phyloP scores from a whole-genome alignment of 495 filamentous ascomycete species.

The Talaromyces proteolyticus region DNA sequence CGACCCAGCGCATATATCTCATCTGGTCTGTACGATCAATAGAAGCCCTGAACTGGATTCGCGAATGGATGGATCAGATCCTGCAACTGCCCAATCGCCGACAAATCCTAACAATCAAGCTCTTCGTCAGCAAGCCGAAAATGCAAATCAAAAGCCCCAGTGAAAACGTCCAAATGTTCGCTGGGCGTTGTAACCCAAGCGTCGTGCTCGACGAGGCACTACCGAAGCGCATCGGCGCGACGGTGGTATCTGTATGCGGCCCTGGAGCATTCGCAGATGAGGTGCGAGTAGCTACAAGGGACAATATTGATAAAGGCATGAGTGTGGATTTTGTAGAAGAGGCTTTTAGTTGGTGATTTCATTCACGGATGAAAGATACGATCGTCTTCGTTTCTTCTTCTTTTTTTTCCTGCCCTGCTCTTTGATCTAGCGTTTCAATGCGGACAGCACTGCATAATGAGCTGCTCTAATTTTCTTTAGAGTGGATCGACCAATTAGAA shows the following conservation, averaged over 20 bases:
- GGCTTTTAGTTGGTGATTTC: conserved; percentile 81
- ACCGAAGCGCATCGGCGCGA: conserved; percentile 68
- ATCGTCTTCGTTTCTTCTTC: conserved; percentile 2
- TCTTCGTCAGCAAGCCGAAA: conserved; percentile 85
- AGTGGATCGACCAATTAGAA: too few relatives aligned
- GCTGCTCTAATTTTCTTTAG: too few relatives aligned
- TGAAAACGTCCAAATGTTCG: conserved; percentile 84
- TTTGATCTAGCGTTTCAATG: too few relatives aligned
- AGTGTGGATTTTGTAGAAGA: conserved; percentile 90
- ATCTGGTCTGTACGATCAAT: conserved; percentile 88
- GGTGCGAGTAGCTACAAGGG: conserved; percentile 67
- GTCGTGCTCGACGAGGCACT: conserved; percentile 74
- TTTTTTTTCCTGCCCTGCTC: neutral
- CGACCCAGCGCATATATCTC: conserved; percentile 73
- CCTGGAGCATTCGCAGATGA: conserved; percentile 86
- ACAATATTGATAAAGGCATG: conserved; percentile 55
- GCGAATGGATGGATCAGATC: conserved; percentile 93
- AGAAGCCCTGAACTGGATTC: conserved; percentile 89
- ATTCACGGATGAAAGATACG: conserved; percentile 9
- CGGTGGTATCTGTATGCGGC: conserved; percentile 85
- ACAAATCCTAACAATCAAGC: conserved; percentile 74
- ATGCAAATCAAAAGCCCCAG: conserved; percentile 76
- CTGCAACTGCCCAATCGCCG: conserved; percentile 75
- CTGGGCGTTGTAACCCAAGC: conserved; percentile 54
- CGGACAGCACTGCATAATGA: too few relatives aligned